These are phyloP conservation scores for Trametes hirsuta DNA, from an alignment of 1,284 basidiomycete species.

Conservation along the genomic window DNA sequence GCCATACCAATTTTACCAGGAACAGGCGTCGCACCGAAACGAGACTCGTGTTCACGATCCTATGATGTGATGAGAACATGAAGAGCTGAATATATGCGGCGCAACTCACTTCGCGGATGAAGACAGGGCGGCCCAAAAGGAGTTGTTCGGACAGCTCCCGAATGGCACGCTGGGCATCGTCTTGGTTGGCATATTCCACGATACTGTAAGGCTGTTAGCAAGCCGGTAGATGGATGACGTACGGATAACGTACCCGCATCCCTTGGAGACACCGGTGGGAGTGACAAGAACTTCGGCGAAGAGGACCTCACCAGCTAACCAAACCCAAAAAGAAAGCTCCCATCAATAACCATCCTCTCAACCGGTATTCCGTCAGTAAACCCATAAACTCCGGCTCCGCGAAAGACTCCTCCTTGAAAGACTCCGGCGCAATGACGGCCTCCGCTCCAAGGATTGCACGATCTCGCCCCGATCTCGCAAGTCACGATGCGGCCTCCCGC, in stretches of 20 bases:
- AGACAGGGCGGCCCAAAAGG: slow-evolving; percentile 90
- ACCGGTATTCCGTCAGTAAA: slow-evolving; percentile 66
- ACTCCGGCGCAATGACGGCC: slow-evolving; percentile 22
- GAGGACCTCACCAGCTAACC: slow-evolving; percentile 93
- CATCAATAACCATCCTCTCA: slow-evolving; percentile 82
- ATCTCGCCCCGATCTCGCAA: slow-evolving; percentile 19
- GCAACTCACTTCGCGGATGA: slow-evolving; percentile 53
- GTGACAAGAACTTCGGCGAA: slow-evolving; percentile 98
- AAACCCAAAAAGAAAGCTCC: slow-evolving; percentile 80
- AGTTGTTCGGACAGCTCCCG: slow-evolving; percentile 87
- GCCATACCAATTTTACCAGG: slow-evolving; percentile 93
- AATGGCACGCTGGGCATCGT: slow-evolving; percentile 86
- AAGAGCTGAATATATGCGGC: background rate
- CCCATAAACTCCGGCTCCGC: slow-evolving; percentile 47
- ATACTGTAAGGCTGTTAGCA: slow-evolving; percentile 58
- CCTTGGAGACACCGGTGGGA: slow-evolving; percentile 95
- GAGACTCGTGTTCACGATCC: slow-evolving; percentile 96
- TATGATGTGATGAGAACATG: slow-evolving; percentile 37
- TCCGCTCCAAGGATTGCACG: slow-evolving; percentile 13
- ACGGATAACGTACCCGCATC: slow-evolving; percentile 85
- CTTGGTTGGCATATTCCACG: slow-evolving; percentile 85
- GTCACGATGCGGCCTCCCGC: slow-evolving; percentile 11
- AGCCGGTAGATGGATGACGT: slow-evolving; percentile 8
- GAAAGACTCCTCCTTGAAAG: slow-evolving; percentile 8
- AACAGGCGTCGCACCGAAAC: slow-evolving; percentile 92